phyloP scores from a whole-genome alignment of 129 eudicot genomes.

The Deinandra increscens region DNA sequence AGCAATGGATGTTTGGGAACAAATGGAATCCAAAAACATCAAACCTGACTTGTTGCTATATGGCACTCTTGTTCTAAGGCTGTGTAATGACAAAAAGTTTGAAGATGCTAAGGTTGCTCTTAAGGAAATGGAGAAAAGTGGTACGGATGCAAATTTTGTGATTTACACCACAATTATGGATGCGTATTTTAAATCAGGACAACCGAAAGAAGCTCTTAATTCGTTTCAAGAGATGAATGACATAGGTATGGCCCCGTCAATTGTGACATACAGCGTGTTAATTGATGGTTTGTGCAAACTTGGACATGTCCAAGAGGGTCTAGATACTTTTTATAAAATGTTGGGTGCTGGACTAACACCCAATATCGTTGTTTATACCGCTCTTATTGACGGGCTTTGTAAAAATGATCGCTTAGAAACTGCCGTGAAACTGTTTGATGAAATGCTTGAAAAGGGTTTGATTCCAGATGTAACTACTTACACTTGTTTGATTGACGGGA shows the following conservation, averaged over 20 bases:
- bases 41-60: conserved; percentile 55
- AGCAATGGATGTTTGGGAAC: conserved; percentile 46
- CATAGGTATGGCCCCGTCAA: conserved; percentile 47
- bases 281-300: conserved; percentile 74
- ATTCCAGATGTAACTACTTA: conserved; percentile 60
- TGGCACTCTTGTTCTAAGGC: conserved; percentile 70
- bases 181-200: conserved; percentile 69
- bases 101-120: conserved; percentile 61
- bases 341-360: conserved; percentile 50
- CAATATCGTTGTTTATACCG: conserved; percentile 62
- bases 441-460: conserved; percentile 66
- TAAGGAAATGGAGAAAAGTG: conserved; percentile 59
- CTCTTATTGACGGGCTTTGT: conserved; percentile 77
- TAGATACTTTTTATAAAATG: conserved; percentile 50
- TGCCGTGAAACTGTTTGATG: conserved; percentile 56
- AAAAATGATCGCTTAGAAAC: conserved; percentile 45
- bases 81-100: conserved; percentile 55
- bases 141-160: conserved; percentile 49
- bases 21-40: conserved; percentile 52
- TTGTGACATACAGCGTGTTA: conserved; percentile 65
- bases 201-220: conserved; percentile 50
- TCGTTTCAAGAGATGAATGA: conserved; percentile 67
- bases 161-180: conserved; percentile 69
- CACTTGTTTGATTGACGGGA: conserved; percentile 78
- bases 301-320: conserved; percentile 58